phyloP scores from a whole-genome alignment of 1,139 yeast genomes.

The Candida sp. region DNA sequence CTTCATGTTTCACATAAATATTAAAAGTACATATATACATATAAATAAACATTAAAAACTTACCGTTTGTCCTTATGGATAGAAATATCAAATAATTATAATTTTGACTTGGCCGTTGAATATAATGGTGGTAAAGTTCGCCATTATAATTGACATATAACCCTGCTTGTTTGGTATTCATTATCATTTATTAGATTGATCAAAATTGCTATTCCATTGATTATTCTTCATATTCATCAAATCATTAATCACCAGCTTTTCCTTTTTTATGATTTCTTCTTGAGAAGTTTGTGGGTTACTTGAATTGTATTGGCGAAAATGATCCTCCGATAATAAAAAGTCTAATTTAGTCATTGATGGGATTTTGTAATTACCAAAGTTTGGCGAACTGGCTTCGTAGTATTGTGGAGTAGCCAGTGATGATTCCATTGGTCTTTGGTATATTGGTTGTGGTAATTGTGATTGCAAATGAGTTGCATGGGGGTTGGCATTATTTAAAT shows the following conservation, averaged over 20 bases:
- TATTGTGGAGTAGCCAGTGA: neutral
- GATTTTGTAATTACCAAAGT: constrained; percentile 13
- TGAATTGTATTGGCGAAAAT: constrained; percentile 13
- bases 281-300: constrained; percentile 5
- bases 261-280: constrained; percentile 27
- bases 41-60: no score
- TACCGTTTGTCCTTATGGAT: no score
- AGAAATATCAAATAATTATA: no score
- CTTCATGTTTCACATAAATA: no score
- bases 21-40: no score
- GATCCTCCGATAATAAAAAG: constrained; percentile 26
- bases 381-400: constrained; percentile 2
- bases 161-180: no score
- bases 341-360: constrained; percentile 29
- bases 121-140: no score
- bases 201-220: constrained; percentile 1
- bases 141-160: no score
- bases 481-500: neutral
- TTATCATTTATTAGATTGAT: neutral
- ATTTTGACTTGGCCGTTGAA: no score
- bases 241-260: constrained; percentile 35
- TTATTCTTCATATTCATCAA: constrained; percentile 23
- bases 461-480: neutral
- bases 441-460: neutral
- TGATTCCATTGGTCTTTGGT: neutral